Evolutionary conservation across 306 rosid species (phyloP).

Genomic region (Gleditsia sinensis): DNA sequence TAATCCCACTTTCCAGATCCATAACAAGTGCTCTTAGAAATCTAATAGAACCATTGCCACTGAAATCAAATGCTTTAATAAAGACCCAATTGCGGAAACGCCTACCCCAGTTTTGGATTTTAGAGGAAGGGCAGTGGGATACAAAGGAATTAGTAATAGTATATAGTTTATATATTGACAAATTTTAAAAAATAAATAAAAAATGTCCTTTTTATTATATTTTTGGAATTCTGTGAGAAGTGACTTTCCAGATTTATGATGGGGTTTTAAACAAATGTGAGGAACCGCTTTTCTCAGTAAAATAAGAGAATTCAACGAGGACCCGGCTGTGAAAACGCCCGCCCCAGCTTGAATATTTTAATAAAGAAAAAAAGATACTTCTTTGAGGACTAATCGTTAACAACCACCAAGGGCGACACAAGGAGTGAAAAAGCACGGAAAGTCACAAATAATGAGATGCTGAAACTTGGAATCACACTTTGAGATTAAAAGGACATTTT

Average conservation of each 20-base stretch:
- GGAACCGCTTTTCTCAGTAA: slow-evolving; percentile 29
- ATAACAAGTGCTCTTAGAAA: slow-evolving; percentile 46
- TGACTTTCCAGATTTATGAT: slow-evolving; percentile 46
- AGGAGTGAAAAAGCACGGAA: slow-evolving; percentile 45
- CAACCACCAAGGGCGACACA: slow-evolving; percentile 43
- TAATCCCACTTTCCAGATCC: slow-evolving; percentile 75
- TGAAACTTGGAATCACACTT: neutral
- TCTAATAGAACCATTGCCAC: slow-evolving; percentile 46
- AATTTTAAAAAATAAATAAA: neutral
- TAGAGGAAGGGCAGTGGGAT: slow-evolving; percentile 1
- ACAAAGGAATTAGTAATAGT: neutral
- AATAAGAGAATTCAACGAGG: slow-evolving; percentile 34
- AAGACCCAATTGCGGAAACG: slow-evolving; percentile 36
- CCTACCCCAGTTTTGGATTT: slow-evolving; percentile 1
- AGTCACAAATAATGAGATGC: slow-evolving; percentile 33
- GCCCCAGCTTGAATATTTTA: slow-evolving; percentile 1
- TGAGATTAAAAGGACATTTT: neutral
- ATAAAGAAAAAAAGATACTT: neutral
- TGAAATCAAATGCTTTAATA: slow-evolving; percentile 20
- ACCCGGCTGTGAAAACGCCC: slow-evolving; percentile 40
- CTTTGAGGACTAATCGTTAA: slow-evolving; percentile 26
- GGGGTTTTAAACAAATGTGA: slow-evolving; percentile 37
- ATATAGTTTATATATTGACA: neutral
- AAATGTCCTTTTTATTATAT: neutral
- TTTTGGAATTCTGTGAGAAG: neutral